Evolutionary conservation across 768 basidiomycete species (phyloP).

Genomic region (Russula abietina): DNA sequence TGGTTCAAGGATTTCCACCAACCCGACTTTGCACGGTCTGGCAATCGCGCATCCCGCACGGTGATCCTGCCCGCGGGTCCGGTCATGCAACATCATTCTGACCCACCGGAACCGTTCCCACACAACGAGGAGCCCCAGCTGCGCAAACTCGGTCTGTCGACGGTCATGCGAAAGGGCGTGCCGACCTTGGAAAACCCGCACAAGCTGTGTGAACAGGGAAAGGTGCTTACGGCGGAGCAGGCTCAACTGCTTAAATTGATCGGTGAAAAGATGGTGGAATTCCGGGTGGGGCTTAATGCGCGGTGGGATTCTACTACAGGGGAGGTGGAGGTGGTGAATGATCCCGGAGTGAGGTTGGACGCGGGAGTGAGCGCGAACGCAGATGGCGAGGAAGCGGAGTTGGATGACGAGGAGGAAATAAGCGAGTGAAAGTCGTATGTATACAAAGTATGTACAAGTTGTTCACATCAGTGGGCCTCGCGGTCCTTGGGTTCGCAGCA

Average conservation of each 20-base stretch:
- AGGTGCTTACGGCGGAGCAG: slow-evolving; percentile 76
- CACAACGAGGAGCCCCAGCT: slow-evolving; percentile 98
- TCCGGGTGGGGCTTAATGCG: slow-evolving; percentile 63
- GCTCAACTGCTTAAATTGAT: slow-evolving; percentile 89
- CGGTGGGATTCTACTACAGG: slow-evolving; percentile 69
- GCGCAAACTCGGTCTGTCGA: slow-evolving; percentile 83
- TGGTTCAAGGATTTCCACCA: slow-evolving; percentile 92
- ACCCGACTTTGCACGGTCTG: slow-evolving; percentile 87
- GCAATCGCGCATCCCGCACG: slow-evolving; percentile 70
- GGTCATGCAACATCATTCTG: slow-evolving; percentile 71
- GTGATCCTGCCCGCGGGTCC: slow-evolving; percentile 79
- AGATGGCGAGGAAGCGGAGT: slow-evolving; percentile 36
- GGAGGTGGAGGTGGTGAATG: slow-evolving; percentile 55
- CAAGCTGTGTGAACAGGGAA: slow-evolving; percentile 77
- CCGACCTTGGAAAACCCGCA: slow-evolving; percentile 79
- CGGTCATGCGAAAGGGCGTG: slow-evolving; percentile 79
- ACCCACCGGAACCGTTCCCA: slow-evolving; percentile 84
- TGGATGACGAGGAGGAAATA: slow-evolving; percentile 40
- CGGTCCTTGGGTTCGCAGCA: slow-evolving; percentile 49
- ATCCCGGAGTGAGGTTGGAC: slow-evolving; percentile 34
- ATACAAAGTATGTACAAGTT: not conserved
- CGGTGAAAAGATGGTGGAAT: slow-evolving; percentile 83
- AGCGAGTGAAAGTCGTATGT: slow-evolving; percentile 46
- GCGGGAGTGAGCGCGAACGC: slow-evolving; percentile 33
- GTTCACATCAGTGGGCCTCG: slow-evolving; percentile 25